Evolutionary conservation across 2,329 filamentous ascomycete species (phyloP), one percentile per base, ranked within the genome.

Genomic region (Diaporthe helianthi): DNA sequence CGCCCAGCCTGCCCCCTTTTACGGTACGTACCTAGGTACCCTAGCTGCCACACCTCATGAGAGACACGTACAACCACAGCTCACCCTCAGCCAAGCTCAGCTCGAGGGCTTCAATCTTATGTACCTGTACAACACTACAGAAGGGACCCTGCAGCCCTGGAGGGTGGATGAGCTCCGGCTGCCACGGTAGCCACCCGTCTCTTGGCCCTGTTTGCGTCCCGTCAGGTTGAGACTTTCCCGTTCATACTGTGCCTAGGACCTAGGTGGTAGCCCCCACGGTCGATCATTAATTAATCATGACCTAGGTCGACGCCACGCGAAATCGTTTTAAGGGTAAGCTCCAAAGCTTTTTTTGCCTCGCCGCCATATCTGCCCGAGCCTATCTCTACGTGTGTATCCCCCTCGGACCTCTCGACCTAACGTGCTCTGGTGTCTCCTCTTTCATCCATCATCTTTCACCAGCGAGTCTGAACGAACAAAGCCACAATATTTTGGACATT

Each of bases 261-360:
- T n/a, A n/a, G n/a, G n/a, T n/a, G 47, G 58, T n/a, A 60, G 58
- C 58, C 58, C 58, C 58, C 58, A 61, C 58, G n/a, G 58, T 63
- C 58, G 58, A 63, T 63, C 58, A 63, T 63, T 49, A 49, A 63
- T 63, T 26, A 63, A 63, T 63, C 58, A 63, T 63, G 58, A 63
- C 58, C 58, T 63, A 63, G 58, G 8, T 24, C 58, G 58, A 63
- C 58, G 58, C 58, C 58, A 63, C 58, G 58, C 58, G 29, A 49
- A 63, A 63, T 49, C 58, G 58, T 63, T 63, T 63, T 26, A 49
- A 63, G 44, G n/a, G 26, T 10, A 46, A 63, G 58, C 58, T 63
- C 58, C 41, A 44, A 15, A 63, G 58, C 58, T 63, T n/a, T n/a
- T n/a, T n/a, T n/a, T 47, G 44, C 41, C 41, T 36, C 8, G 15